phyloP scores from a whole-genome alignment of 129 eudicot species.

The Centaurea solstitialis region DNA sequence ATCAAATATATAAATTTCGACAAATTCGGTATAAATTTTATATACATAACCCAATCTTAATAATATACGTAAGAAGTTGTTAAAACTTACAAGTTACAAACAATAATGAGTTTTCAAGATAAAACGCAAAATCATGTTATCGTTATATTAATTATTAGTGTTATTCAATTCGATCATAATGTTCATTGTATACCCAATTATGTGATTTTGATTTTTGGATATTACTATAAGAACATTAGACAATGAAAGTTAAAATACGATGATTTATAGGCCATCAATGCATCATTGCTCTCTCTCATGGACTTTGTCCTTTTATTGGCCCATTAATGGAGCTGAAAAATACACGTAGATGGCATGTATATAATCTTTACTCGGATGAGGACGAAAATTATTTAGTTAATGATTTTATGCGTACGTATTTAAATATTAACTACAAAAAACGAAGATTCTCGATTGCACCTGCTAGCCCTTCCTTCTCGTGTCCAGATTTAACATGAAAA shows the following conservation, averaged over 20 bases:
- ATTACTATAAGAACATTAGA: background rate
- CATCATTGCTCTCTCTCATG: background rate
- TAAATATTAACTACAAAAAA: background rate
- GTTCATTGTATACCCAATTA: background rate
- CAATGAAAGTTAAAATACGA: background rate
- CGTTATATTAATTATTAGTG: background rate
- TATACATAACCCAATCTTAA: background rate
- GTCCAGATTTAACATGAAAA: background rate
- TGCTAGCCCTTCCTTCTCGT: background rate
- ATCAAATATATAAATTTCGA: background rate
- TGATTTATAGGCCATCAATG: background rate
- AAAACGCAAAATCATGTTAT: background rate
- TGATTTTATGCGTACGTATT: background rate
- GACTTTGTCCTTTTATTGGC: background rate
- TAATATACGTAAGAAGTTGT: background rate
- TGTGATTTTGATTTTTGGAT: background rate
- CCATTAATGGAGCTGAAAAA: background rate
- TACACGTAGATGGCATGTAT: background rate
- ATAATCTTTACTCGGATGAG: background rate
- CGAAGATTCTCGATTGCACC: background rate
- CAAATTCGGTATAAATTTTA: background rate
- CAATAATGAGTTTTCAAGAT: background rate
- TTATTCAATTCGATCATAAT: background rate
- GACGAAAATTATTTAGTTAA: background rate
- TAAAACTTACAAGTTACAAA: background rate